Evolutionary conservation across 2,329 filamentous ascomycete species (phyloP), one percentile per base, ranked within the genome.

Genomic region (Pseudopyrenochaeta lycopersici): DNA sequence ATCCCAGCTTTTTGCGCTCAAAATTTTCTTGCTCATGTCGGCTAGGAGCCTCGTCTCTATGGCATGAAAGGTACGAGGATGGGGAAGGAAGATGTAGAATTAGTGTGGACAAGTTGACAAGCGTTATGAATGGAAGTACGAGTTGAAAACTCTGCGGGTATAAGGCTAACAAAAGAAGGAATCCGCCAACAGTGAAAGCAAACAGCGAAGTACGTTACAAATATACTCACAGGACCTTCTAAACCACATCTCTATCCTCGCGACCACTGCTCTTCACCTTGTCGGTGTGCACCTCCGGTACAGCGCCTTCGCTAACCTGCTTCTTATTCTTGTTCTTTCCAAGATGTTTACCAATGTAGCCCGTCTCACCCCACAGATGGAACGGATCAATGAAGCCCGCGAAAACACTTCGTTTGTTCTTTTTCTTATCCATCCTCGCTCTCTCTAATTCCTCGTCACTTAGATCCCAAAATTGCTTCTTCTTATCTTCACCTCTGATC

Each of bases 381-480:
- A 75, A 72, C 3, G 70, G 72, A 54, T 74, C 72, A 4, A 75
- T 3, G 11, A 63, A 21, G 1, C 59, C 69, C 1, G 47, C 52
- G 7, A 64, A 0, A 10, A 68, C 39, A 15, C 52, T 48, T 33
- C 71, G 49, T 48, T 71, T 73, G 1, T 64, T 67, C 20, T 29
- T 58, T 44, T 71, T 66, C 46, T 62, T 66, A 36, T 74, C 67
- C 6, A 60, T 54, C 36, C 68, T 60, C 18, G 67, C 35, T 15
- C 56, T 49, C 20, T 60, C 67, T 10, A 76, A 39, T 45, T 76
- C 70, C 7, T 63, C 72, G 42, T 71, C 66, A 31, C 42, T 70
- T 67, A 76, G 66, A 47, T 76, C 70, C 74, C 73, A 76, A 47
- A 76, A 75, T 56, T 67, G 64, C 0, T 62, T 75, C 58, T 74